Evolutionary conservation across 495 filamentous ascomycete genomes (phyloP), one percentile per base, ranked within the genome.

Genomic region (Astrothelium macrocarpum): DNA sequence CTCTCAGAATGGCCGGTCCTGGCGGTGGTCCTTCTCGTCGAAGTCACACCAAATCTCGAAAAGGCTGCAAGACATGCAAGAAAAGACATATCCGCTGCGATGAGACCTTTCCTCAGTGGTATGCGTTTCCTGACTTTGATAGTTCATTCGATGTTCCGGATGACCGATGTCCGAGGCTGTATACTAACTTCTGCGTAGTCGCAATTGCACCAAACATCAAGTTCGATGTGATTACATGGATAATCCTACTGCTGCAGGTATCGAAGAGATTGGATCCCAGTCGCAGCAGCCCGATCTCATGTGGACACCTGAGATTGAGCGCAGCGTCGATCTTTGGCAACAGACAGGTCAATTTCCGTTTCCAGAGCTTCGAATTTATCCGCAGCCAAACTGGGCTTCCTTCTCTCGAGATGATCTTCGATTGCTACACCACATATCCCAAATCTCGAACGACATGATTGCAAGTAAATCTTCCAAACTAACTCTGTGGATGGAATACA

Each of bases 161-260:
- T n/a, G n/a, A n/a, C n/a, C n/a, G n/a, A n/a, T n/a, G n/a, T n/a
- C n/a, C n/a, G n/a, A n/a, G 7, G n/a, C n/a, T 59, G 34, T 59
- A 73, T 59, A 70, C 60, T 58, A 11, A 31, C 25, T 16, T 14
- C 16, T 12, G 14, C 23, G 32, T 69, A 97, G 93, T 78, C 90
- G 90, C 66, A 97, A 97, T 76, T 98, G 94, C 77, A 96, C 93
- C 61, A 97, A 97, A 74, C 94, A 98, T 75, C 95, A 96, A 78
- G 93, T 95, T 69, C 87, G 91, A 71, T 98, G 94, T 76, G 93
- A 95, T 69, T 98, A 97, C 76, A 93, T 95, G 82, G 91, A 97
- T 71, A 82, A 84, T 63, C 73, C 78, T 1, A 78, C 84, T 32
- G 78, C 82, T 28, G 23, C 49, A 26, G 29, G 7, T 16, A 56